Percentiles rank a stretch among this genome's conserved stretches.
phyloP scores from a whole-genome alignment of 2,329 filamentous ascomycete species.

The Tolypocladium paradoxum region DNA sequence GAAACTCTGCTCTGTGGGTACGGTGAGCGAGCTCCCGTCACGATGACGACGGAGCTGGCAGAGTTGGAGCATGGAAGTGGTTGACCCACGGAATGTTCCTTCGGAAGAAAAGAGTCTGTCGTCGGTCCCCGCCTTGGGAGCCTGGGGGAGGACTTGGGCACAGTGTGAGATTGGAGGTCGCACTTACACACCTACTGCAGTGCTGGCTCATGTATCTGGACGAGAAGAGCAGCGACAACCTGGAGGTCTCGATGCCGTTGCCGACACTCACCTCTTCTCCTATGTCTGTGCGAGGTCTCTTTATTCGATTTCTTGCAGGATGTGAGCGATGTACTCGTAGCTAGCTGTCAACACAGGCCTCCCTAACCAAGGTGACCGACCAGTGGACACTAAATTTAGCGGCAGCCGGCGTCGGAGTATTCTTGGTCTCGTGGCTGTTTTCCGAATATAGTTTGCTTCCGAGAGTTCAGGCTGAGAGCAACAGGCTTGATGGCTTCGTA shows the following conservation, averaged over 20 bases:
- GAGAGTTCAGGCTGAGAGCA: not conserved
- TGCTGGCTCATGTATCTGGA: not conserved
- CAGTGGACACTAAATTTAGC: not conserved
- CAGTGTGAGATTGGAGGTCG: not conserved
- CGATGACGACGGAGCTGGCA: not conserved
- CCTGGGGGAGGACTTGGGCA: not conserved
- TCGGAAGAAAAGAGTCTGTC: not conserved
- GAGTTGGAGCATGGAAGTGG: not conserved
- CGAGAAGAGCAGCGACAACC: not conserved
- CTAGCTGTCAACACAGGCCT: not conserved
- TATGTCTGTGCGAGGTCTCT: too few relatives aligned
- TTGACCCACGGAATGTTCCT: not conserved
- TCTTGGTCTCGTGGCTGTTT: not conserved
- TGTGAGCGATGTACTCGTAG: too few relatives aligned
- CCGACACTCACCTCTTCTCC: not conserved
- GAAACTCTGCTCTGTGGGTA: not conserved
- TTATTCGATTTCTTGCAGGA: not conserved
- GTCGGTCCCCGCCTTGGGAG: not conserved
- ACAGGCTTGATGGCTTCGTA: not conserved
- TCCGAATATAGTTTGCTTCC: not conserved
- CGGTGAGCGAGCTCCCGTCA: not conserved
- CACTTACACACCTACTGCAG: not conserved
- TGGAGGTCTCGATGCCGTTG: not conserved
- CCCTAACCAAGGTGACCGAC: not conserved
- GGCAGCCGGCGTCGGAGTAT: not conserved